These are phyloP conservation scores for Lepraria neglecta DNA, from an alignment of 495 filamentous ascomycete species.

Conservation along the genomic window DNA sequence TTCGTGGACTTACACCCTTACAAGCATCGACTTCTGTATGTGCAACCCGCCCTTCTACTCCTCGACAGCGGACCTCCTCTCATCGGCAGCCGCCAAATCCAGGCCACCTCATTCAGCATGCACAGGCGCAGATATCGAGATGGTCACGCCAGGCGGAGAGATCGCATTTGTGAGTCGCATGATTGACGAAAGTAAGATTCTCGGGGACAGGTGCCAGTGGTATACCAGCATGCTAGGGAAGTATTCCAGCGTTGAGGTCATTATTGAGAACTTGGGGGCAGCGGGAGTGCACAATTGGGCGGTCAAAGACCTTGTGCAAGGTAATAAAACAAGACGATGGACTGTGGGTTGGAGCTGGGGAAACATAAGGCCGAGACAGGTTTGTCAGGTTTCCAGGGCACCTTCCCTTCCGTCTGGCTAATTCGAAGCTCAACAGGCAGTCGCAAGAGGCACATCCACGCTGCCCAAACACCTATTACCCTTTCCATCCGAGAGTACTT, in stretches of 20 bases:
- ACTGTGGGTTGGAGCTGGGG: constrained; percentile 82
- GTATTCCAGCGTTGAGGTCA: constrained; percentile 56
- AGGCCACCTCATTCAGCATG: constrained; percentile 67
- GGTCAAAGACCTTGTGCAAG: constrained; percentile 73
- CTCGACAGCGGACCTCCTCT: constrained; percentile 60
- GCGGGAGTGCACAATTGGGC: constrained; percentile 70
- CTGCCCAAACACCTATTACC: constrained; percentile 56
- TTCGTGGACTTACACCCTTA: neutral
- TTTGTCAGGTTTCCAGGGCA: constrained; percentile 27
- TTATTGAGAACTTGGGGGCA: constrained; percentile 56
- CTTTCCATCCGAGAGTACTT: constrained; percentile 44
- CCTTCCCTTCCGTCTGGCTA: neutral
- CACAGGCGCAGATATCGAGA: constrained; percentile 76
- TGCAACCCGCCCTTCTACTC: constrained; percentile 93
- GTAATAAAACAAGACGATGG: constrained; percentile 77
- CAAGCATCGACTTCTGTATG: constrained; percentile 79
- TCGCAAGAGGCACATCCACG: constrained; percentile 50
- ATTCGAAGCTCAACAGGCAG: constrained; percentile 34
- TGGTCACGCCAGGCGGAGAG: constrained; percentile 84
- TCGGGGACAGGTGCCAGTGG: constrained; percentile 65
- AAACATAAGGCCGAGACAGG: constrained; percentile 57
- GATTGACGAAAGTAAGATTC: constrained; percentile 60
- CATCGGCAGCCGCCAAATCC: constrained; percentile 57
- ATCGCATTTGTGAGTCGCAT: constrained; percentile 70
- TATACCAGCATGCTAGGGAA: constrained; percentile 92